Conservation (phyloP, 78 protist genomes). For the Cyanophora paradoxa region DNA sequence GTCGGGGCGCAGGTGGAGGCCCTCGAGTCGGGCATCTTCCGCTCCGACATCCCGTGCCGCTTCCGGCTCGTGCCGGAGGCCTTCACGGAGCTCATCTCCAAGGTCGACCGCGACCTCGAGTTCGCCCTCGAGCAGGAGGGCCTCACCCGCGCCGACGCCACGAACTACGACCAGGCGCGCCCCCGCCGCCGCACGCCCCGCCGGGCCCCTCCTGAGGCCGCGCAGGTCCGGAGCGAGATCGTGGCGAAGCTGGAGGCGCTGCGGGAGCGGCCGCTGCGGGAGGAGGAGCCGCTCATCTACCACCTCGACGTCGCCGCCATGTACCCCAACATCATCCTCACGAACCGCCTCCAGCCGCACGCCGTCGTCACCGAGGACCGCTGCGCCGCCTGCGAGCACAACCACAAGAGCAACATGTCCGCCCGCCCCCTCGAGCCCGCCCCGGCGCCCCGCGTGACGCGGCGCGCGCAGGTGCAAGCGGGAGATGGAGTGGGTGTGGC, state of each 20-base stretch:
- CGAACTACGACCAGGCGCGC: conserved; percentile 59
- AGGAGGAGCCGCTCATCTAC: conserved; percentile 82
- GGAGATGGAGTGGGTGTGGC: conserved; percentile 84
- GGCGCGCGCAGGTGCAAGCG: conserved; percentile 55
- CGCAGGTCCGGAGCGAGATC: conserved; percentile 40
- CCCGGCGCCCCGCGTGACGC: too few species aligned
- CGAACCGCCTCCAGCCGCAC: conserved; percentile 97
- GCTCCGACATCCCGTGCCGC: conserved; percentile 71
- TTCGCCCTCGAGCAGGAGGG: conserved; percentile 61
- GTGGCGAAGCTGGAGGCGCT: conserved; percentile 40
- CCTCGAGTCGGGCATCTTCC: conserved; percentile 86
- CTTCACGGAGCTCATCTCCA: conserved; percentile 39
- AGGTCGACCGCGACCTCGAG: conserved; percentile 22
- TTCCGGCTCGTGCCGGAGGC: conserved; percentile 60
- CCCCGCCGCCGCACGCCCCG: too few species aligned
- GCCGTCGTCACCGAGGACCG: conserved; percentile 72
- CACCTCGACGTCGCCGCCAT: conserved; percentile 99
- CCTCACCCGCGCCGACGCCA: neutral
- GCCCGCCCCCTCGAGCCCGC: too few species aligned
- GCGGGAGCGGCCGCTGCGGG: conserved; percentile 45
- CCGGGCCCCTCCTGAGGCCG: neutral
- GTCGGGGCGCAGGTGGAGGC: conserved; percentile 99
- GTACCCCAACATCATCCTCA: conserved; percentile 99
- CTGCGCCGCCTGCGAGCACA: conserved; percentile 89
- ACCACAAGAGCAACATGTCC: too few species aligned